Base-by-base conservation (phyloP, 768 basidiomycete genomes). In the Boletus edulis region DNA sequence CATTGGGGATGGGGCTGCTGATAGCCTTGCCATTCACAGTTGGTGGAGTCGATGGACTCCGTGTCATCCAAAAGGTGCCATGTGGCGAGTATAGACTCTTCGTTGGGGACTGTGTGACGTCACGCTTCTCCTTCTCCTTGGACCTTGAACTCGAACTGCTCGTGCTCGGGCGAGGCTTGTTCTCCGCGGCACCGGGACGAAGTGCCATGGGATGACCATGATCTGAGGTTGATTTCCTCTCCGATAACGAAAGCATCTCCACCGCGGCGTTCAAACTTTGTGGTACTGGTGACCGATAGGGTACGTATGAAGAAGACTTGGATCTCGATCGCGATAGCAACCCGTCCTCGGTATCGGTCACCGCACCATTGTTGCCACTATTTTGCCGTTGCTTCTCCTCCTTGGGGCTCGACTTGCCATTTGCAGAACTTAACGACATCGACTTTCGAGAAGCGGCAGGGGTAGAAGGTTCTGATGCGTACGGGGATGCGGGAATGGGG, bases 211-310 rank as follows among this genome's bases (percentile, higher is more conserved):
- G 55, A 46, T 60, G 65, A 13, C 68, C 66, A 43, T 60, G 60
- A 39, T 72, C 70, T 17, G 72, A 72, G 1, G 59, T 40, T 18
- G 70, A 61, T 49, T 61, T 66, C 49, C 48, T 69, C 44, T 71
- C 70, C 11, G 72, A 64, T 41, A 67, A 56, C 14, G 70, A 69
- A 11, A 91, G 71, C 71, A 84, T 80, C 69, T 91, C 86, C 34
- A 87, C 72, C 15, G 86, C 88, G 52, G 87, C 88, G 60, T 79
- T 81, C 44, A 91, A 75, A 58, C 86, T 89, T 71, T 89, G 88
- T 1, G 86, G 85, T 50, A 75, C 78, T 43, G 81, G 80, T 17
- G 83, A 72, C 50, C 77, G 78, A 67, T 80, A 75, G 15, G 83
- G 74, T 31, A 83, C 70, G 62, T 81, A 79, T 14, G 83, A 76